These are phyloP conservation scores for Ganoderma boninense DNA, from an alignment of 1,284 basidiomycete species.

Conservation along the genomic window DNA sequence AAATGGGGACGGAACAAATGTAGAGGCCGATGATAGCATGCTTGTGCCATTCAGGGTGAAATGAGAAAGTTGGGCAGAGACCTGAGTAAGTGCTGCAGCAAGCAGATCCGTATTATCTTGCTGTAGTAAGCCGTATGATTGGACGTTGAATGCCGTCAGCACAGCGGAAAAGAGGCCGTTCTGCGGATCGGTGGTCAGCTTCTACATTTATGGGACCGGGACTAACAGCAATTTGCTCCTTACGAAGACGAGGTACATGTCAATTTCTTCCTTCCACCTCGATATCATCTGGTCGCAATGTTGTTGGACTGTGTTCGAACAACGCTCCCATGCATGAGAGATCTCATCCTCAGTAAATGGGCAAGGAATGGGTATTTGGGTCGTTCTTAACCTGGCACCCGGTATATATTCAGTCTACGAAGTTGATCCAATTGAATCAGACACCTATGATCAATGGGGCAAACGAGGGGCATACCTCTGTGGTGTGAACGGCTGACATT, in stretches of 20 bases:
- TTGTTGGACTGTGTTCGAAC: slow-evolving; percentile 17
- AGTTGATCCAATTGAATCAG: not conserved
- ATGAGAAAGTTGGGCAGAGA: slow-evolving; percentile 23
- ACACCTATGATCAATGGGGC: not conserved
- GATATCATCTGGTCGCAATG: slow-evolving; percentile 23
- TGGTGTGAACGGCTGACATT: not conserved
- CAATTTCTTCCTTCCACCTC: slow-evolving; percentile 25
- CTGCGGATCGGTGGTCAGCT: slow-evolving; percentile 1
- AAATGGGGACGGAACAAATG: slow-evolving; percentile 6
- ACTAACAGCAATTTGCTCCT: not conserved
- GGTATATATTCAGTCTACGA: slow-evolving; percentile 8
- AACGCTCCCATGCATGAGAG: slow-evolving; percentile 18
- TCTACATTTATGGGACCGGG: not conserved
- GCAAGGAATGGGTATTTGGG: slow-evolving; percentile 11
- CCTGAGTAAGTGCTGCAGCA: slow-evolving; percentile 11
- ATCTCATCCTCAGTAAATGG: slow-evolving; percentile 13
- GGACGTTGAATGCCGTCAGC: slow-evolving; percentile 28
- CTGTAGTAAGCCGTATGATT: slow-evolving; percentile 23
- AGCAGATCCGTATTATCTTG: slow-evolving; percentile 20
- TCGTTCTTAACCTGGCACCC: slow-evolving; percentile 1
- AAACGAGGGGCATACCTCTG: not conserved
- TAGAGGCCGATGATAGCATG: slow-evolving; percentile 3
- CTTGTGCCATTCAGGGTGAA: not conserved
- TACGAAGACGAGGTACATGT: slow-evolving; percentile 28
- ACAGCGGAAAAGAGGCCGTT: slow-evolving; percentile 27